Evolutionary conservation across 140 eudicot genomes (phyloP).

Genomic region (Cichorium intybus): DNA sequence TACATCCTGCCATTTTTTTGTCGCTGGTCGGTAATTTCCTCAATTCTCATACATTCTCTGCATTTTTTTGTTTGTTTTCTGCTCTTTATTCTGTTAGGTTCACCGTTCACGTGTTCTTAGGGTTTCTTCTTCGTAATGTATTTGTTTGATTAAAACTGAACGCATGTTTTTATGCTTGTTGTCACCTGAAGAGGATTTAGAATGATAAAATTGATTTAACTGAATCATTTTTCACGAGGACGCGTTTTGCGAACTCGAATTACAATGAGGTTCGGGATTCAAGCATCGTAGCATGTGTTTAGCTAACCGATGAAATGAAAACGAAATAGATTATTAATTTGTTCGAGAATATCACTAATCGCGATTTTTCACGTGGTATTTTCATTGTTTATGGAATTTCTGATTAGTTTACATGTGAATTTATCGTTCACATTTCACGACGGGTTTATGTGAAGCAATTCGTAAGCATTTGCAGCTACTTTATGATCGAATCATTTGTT

Average conservation of each 20-base stretch:
- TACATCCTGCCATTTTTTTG: constrained; percentile 30
- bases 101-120: neutral
- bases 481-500: constrained; percentile 13
- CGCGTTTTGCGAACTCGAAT: constrained; percentile 2
- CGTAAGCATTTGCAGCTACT: constrained; percentile 8
- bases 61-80: neutral
- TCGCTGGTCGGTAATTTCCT: constrained; percentile 26
- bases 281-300: constrained; percentile 12
- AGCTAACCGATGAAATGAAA: constrained; percentile 14
- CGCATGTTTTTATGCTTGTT: neutral
- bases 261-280: constrained; percentile 8
- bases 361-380: constrained; percentile 18
- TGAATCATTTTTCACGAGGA: neutral
- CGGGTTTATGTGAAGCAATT: constrained; percentile 1
- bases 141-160: constrained; percentile 7
- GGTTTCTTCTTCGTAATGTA: constrained; percentile 19
- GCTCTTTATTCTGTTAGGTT: constrained; percentile 2
- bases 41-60: neutral
- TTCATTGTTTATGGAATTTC: neutral
- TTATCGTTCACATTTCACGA: neutral
- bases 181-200: neutral
- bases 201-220: neutral
- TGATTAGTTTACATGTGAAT: constrained; percentile 13
- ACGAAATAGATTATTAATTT: neutral
- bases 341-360: neutral